Conservation (phyloP, 441 rosid genomes). For the Bruguiera hainesii region DNA sequence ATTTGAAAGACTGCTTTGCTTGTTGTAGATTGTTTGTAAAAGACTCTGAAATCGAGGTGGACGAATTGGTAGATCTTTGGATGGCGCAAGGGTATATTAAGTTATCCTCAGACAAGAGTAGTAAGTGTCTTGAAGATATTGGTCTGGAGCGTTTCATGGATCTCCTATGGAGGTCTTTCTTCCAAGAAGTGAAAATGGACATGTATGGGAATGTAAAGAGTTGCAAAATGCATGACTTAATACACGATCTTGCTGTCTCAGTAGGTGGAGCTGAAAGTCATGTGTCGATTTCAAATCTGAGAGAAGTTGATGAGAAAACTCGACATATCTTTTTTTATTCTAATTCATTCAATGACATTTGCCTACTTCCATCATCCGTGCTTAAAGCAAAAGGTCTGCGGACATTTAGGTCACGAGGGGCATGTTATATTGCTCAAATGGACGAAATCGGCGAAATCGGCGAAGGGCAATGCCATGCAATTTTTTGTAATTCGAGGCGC, state of each 20-base stretch:
- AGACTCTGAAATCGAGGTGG: conserved; percentile 4
- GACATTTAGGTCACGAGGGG: conserved; percentile 9
- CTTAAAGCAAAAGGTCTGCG: conserved; percentile 8
- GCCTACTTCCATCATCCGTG: background rate
- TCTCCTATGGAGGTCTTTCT: conserved; percentile 17
- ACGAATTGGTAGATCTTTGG: conserved; percentile 19
- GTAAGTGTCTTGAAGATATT: conserved; percentile 8
- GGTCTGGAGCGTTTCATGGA: conserved; percentile 19
- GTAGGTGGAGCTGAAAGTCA: conserved; percentile 14
- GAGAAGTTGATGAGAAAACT: background rate
- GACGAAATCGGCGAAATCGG: background rate
- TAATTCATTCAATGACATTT: background rate
- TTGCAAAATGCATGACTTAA: conserved; percentile 27
- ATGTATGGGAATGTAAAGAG: background rate
- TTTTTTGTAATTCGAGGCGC: conserved; percentile 6
- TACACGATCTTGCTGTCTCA: conserved; percentile 21
- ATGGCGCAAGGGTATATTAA: conserved; percentile 26
- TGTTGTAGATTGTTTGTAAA: conserved; percentile 26
- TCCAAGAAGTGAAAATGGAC: conserved; percentile 16
- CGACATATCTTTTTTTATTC: conserved; percentile 9
- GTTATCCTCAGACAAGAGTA: background rate
- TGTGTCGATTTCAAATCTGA: background rate
- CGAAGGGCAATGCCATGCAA: background rate
- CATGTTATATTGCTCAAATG: too few relatives aligned
- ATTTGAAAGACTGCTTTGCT: conserved; percentile 26